Base-by-base conservation (phyloP, 1,139 yeast genomes). In the Petasospora rhodanensis region DNA sequence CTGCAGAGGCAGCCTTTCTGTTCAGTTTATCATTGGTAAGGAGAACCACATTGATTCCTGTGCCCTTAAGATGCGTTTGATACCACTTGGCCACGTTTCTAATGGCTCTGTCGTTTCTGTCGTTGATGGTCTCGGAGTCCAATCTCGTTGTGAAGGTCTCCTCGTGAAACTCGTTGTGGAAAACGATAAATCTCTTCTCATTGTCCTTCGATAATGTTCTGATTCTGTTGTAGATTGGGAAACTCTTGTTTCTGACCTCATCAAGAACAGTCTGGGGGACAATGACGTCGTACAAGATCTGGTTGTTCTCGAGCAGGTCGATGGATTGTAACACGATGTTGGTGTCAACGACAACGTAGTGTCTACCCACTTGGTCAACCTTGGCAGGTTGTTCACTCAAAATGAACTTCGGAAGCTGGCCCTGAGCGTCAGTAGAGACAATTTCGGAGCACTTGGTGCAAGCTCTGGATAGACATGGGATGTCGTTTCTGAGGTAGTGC, bases 251-350 rank as follows among this genome's bases (percentile, higher is more conserved):
- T 44, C 87, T 75, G 14, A 89, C 96, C 58, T 93, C 97, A 50
- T 93, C 97, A 28, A 93, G 66, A 2, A 86, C 97, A 3, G 95
- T 82, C 57, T 93, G 98, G 3, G 97, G 96, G 12, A 93, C 64
- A 36, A 93, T 80, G 15, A 89, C 95, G 61, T 93, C 97, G 52
- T 73, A 80, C 54, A 93, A 86, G 37, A 85, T 80, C 28, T 74
- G 71, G 23, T 70, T 68, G 52, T 78, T 80, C 56, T 93, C 99
- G 41, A 93, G 64, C 43, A 91, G 62, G 58, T 91, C 98, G 43
- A 93, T 89, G 7, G 95, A 94, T 54, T 81, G 85, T 40, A 91
- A 65, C 3, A 86, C 82, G 41, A 91, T 80, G 54, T 91, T 89
- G 2, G 98, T 86, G 55, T 93, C 98, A 12, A 91, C 61, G 1